Base-by-base conservation (phyloP, 2,329 filamentous ascomycete genomes). In the Neurospora crassa region DNA sequence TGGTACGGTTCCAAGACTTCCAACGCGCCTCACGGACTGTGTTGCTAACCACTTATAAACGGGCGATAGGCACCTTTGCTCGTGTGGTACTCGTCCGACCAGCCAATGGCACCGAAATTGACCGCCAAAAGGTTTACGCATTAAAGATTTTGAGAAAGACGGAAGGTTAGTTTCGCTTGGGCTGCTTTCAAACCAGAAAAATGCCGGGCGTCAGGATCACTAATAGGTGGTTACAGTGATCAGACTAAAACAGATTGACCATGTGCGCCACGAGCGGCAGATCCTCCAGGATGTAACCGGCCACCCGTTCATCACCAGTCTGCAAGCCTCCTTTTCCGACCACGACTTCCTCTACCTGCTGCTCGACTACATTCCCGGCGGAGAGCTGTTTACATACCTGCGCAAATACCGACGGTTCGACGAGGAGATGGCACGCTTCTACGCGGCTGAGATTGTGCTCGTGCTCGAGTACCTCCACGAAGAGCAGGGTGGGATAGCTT, bases 351-450 rank as follows among this genome's bases (percentile, higher is more conserved):
- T 95, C 63, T 95, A 95, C 79, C 92, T 95, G 87, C 86, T 95
- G 75, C 90, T 94, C 76, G 91, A 94, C 81, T 94, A 94, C 79
- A 90, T 93, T 75, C 92, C 91, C 69, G 92, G 92, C 71, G 92
- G 92, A 79, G 92, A 96, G 82, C 89, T 96, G 47, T 95, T 96
- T 80, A 93, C 89, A 76, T 95, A 95, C 78, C 84, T 96, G 67
- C 88, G 92, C 75, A 89, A 91, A 80, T 89, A 91, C 74, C 88
- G 92, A 73, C 89, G 91, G 74, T 96, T 96, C 81, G 91, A 93
- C 78, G 92, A 95, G 79, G 83, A 88, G 67, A 92, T 90, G 68
- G 90, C 92, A 11, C 90, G 91, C 73, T 95, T 95, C 83, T 96
- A 95, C 80, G 90, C 91, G 29, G 92, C 92, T 72, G 92, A 95